phyloP scores from a whole-genome alignment of 768 basidiomycete genomes.

The Atractiella rhizophila region DNA sequence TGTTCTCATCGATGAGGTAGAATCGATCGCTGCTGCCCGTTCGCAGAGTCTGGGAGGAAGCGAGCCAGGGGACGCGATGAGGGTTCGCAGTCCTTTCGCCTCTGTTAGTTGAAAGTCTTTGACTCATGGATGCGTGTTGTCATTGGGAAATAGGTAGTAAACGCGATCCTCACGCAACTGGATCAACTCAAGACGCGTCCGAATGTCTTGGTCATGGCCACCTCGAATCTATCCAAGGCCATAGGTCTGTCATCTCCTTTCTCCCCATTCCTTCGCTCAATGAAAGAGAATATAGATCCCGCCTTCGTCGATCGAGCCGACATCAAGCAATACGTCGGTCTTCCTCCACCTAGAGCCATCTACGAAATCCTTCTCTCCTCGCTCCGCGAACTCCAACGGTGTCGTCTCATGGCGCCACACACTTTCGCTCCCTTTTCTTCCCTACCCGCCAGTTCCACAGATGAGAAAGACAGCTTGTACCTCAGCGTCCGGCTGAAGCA shows the following conservation, averaged over 20 bases:
- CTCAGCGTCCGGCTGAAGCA: conserved; percentile 4
- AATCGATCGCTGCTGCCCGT: conserved; percentile 77
- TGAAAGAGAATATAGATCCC: conserved; percentile 32
- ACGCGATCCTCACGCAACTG: conserved; percentile 83
- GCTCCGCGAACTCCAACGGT: conserved; percentile 48
- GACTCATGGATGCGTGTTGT: neutral
- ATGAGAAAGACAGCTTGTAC: neutral
- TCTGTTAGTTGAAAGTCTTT: neutral
- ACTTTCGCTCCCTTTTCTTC: neutral
- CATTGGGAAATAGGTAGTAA: conserved; percentile 52
- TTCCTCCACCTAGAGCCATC: conserved; percentile 70
- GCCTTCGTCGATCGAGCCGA: conserved; percentile 95
- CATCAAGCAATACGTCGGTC: conserved; percentile 77
- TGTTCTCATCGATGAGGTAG: conserved; percentile 94
- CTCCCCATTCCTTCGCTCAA: neutral
- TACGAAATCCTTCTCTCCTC: conserved; percentile 75
- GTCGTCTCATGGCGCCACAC: conserved; percentile 40
- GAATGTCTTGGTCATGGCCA: conserved; percentile 88
- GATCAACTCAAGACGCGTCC: conserved; percentile 81
- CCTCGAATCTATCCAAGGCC: conserved; percentile 78
- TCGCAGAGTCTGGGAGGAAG: conserved; percentile 84
- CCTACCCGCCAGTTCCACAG: neutral
- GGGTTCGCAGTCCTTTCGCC: conserved; percentile 29
- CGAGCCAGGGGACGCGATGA: conserved; percentile 78
- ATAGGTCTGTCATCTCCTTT: conserved; percentile 38